phyloP scores from a whole-genome alignment of 495 filamentous ascomycete species.

The Xylaria bambusicola region DNA sequence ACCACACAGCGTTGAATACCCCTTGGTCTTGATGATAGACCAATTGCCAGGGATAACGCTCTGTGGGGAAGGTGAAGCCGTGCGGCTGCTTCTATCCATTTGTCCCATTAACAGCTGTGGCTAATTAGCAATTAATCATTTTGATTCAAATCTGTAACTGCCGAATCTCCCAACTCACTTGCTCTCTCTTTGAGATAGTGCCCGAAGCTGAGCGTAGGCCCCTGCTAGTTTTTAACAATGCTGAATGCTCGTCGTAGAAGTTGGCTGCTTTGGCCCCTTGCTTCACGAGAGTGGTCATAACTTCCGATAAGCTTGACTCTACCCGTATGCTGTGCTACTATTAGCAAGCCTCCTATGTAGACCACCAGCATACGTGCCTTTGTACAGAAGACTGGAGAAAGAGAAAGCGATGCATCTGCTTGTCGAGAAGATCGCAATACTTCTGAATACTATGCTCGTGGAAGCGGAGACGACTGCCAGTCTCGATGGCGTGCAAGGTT shows the following conservation, averaged over 20 bases:
- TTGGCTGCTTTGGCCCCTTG: background rate
- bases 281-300: background rate
- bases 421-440: conserved; percentile 7
- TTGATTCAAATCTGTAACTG: too few relatives aligned
- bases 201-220: background rate
- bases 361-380: background rate
- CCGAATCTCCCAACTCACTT: too few relatives aligned
- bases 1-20: background rate
- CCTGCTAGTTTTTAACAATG: background rate
- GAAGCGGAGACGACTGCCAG: conserved; percentile 4
- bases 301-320: conserved; percentile 2
- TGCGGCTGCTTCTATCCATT: background rate
- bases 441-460: conserved; percentile 7
- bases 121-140: background rate
- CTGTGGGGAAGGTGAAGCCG: background rate
- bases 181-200: background rate
- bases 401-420: conserved; percentile 9
- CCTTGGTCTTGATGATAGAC: background rate
- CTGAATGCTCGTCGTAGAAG: background rate
- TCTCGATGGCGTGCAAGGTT: background rate
- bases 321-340: background rate
- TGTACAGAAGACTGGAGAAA: conserved; percentile 7
- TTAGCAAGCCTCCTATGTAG: background rate
- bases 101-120: background rate
- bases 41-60: background rate